Evolutionary conservation across 768 basidiomycete species (phyloP), one percentile per base, ranked within the genome.

Genomic region (Hygrocybe coccinea): DNA sequence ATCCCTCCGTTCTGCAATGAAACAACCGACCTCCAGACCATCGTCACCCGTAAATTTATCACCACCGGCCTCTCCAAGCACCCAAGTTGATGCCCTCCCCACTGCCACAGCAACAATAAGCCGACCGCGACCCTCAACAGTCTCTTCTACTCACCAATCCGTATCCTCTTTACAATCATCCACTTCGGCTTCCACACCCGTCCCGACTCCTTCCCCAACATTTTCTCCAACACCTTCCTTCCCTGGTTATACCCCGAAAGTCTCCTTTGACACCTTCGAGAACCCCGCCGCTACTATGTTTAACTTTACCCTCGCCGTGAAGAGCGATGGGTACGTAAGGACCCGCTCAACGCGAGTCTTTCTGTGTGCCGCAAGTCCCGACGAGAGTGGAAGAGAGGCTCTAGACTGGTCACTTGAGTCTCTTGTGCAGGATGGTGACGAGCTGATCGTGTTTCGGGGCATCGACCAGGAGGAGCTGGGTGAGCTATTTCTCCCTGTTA

Each of bases 351-450:
- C 93, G 0, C 80, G 95, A 0, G 90, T 90, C 1, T 98, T 92
- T 69, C 78, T 97, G 1, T 95, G 93, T 56, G 95, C 95, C 0
- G 80, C 91, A 1, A 90, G 89, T 43, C 76, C 86, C 0, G 94
- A 97, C 62, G 94, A 95, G 71, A 90, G 87, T 56, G 95, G 95
- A 0, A 71, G 78, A 5, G 84, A 93, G 63, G 95, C 95, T 0
- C 74, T 98, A 7, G 91, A 97, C 55, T 99, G 95, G 95, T 77
- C 83, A n/a, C 77, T 97, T 25, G 89, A 91, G 62, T 79, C 80
- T 34, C 77, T 99, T 10, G 83, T 87, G 7, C 87, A 90, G 68
- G 88, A 91, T 54, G 90, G 91, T 1, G 95, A 98, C 67, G 95
- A 98, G 71, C 73, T 98, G 19, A 85, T 99, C 55, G 87, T 97